Evolutionary conservation across 2,329 filamentous ascomycete species (phyloP), one percentile per base, ranked within the genome.

Genomic region (Alternaria sp.): DNA sequence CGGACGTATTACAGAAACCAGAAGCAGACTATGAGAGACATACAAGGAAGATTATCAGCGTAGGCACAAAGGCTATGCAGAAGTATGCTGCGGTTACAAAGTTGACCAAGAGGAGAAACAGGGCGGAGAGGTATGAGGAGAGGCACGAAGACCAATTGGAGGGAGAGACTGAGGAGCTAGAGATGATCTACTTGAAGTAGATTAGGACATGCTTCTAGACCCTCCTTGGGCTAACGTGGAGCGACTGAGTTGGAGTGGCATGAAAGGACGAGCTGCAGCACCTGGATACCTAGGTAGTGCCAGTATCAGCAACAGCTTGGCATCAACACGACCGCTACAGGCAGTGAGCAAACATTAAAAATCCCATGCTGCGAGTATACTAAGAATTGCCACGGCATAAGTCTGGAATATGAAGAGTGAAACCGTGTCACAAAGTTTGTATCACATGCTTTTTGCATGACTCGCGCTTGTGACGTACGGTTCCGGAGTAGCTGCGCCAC

Each of bases 101-200:
- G 36, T 38, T 62, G 55, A 43, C 28, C 9, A 55, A 55, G 40
- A 55, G 46, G 51, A 55, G 60, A 32, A 20, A 12, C 11, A 59
- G 50, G 38, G 55, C 55, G 11, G 60, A 62, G 41, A 34, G 55
- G 34, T 62, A 55, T 38, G 60, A 62, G 16, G 40, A 41, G 30
- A 54, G 60, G 20, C 55, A 62, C 28, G 16, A 34, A 40, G 51
- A 62, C 4, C 28, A 44, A 18, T 12, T 48, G 11, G 50, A 40
- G 20, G 46, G n/a, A 32, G 54, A 48, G 20, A 7, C 16, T 28
- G n/a, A 40, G 28, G 43, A 38, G 44, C 28, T 61, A 48, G 53
- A 36, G 11, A n/a, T 36, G 27, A 20, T 27, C 8, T 34, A 30
- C 38, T 30, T 41, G 25, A 10, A 54, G 18, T 41, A 41, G 12